phyloP scores from a whole-genome alignment of 169 alveolate genomes.

The Perkinsus chesapeaki region DNA sequence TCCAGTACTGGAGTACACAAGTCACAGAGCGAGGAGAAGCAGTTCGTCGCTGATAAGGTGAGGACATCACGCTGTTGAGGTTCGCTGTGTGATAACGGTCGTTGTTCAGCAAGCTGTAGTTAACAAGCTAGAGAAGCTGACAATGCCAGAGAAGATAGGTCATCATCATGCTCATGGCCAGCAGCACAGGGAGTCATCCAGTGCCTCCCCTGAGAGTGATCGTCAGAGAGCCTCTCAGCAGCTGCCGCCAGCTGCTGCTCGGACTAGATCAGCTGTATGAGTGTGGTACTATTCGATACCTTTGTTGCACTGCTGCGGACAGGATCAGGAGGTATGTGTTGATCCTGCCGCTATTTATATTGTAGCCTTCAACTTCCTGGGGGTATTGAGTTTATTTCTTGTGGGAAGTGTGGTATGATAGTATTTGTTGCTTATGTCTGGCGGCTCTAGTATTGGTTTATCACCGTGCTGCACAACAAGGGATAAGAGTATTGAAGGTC shows the following conservation, averaged over 20 bases:
- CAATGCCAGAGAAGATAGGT: background rate
- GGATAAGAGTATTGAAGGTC: background rate
- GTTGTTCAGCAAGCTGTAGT: background rate
- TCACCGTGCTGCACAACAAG: background rate
- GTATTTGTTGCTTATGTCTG: background rate
- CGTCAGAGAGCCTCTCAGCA: background rate
- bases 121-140: background rate
- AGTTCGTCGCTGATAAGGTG: background rate
- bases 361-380: too few species aligned
- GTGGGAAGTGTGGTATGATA: background rate
- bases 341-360: too few species aligned
- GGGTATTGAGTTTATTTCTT: too few species aligned
- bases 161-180: background rate
- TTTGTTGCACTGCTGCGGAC: too few species aligned
- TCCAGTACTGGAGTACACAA: background rate
- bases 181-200: background rate
- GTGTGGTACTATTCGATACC: too few species aligned
- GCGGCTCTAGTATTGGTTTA: background rate
- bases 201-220: background rate
- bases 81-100: background rate
- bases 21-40: background rate
- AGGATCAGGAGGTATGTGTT: too few species aligned
- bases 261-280: too few species aligned
- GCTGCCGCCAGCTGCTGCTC: background rate
- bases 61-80: background rate